Evolutionary conservation across 2,329 filamentous ascomycete genomes (phyloP).

Genomic region (Curvularia spicifera): DNA sequence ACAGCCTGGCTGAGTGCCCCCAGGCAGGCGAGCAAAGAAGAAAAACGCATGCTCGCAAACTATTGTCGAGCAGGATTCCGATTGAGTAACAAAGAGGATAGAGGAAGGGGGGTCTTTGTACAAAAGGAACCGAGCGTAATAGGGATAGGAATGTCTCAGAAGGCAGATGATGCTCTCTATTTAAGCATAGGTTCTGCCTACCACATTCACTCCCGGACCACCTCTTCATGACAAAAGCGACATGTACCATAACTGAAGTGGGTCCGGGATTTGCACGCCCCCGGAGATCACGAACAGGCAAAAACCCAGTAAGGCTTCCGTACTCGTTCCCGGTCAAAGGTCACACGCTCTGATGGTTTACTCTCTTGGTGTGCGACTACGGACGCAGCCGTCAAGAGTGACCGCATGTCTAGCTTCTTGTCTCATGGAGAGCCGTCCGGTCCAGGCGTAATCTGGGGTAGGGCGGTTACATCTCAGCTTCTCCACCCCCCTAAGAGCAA

Average conservation of each 20-base stretch:
- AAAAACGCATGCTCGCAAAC: constrained; percentile 31
- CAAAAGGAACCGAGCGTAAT: constrained; percentile 17
- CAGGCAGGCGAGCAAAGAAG: constrained; percentile 39
- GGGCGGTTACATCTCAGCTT: constrained; percentile 4
- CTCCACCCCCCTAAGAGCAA: background rate
- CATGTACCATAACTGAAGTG: constrained; percentile 7
- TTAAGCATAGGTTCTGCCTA: constrained; percentile 13
- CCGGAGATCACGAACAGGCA: constrained; percentile 9
- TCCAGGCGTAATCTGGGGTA: constrained; percentile 15
- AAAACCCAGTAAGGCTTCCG: constrained; percentile 24
- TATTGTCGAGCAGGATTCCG: constrained; percentile 3
- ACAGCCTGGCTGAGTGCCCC: constrained; percentile 35
- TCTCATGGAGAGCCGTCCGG: constrained; percentile 8
- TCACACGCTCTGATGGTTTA: constrained; percentile 29
- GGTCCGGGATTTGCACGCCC: constrained; percentile 18
- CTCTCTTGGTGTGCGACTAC: constrained; percentile 12
- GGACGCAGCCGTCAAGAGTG: constrained; percentile 11
- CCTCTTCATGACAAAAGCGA: constrained; percentile 12
- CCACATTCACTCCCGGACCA: constrained; percentile 4
- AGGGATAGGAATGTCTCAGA: constrained; percentile 7
- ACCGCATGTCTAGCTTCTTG: constrained; percentile 15
- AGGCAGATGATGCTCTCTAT: constrained; percentile 15
- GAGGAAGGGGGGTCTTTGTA: background rate
- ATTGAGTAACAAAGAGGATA: constrained; percentile 11
- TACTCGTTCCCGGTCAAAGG: constrained; percentile 19